phyloP scores from a whole-genome alignment of 2,329 filamentous ascomycete genomes.

The Aspergillus neoniger region DNA sequence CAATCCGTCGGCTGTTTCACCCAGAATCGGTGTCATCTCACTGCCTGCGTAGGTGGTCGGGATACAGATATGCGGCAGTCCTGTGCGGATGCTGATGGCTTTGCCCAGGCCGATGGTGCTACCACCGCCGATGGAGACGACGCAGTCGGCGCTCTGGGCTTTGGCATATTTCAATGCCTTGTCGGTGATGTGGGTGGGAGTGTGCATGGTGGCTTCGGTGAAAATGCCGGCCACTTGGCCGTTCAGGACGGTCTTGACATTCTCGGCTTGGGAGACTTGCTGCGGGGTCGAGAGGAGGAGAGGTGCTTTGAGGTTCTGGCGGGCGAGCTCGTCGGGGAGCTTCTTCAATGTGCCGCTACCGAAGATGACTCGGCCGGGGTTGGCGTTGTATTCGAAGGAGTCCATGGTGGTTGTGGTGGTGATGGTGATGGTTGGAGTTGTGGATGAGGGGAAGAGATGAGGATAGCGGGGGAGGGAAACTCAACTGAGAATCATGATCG shows the following conservation, averaged over 20 bases:
- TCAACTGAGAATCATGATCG: neutral
- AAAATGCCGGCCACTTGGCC: constrained; percentile 55
- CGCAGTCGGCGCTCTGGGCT: constrained; percentile 52
- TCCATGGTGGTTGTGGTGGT: constrained; percentile 44
- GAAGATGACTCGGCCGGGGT: constrained; percentile 58
- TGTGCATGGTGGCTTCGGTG: constrained; percentile 64
- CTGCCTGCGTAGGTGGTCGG: constrained; percentile 64
- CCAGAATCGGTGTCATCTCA: constrained; percentile 67
- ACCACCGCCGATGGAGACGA: constrained; percentile 64
- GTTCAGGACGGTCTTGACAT: constrained; percentile 49
- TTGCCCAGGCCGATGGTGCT: constrained; percentile 65
- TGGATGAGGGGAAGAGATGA: neutral
- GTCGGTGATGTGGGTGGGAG: constrained; percentile 59
- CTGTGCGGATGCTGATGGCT: constrained; percentile 56
- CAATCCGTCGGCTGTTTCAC: constrained; percentile 60
- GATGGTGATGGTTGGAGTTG: neutral
- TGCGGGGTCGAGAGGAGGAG: constrained; percentile 60
- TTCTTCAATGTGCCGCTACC: constrained; percentile 57
- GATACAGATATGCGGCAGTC: constrained; percentile 60
- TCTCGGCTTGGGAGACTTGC: constrained; percentile 51
- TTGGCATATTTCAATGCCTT: constrained; percentile 54
- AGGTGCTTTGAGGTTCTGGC: constrained; percentile 53
- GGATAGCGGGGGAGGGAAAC: neutral
- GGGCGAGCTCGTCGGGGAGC: constrained; percentile 45
- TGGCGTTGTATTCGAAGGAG: constrained; percentile 58